phyloP scores from a whole-genome alignment of 148 eudicot species.

The Linanthus parryae region DNA sequence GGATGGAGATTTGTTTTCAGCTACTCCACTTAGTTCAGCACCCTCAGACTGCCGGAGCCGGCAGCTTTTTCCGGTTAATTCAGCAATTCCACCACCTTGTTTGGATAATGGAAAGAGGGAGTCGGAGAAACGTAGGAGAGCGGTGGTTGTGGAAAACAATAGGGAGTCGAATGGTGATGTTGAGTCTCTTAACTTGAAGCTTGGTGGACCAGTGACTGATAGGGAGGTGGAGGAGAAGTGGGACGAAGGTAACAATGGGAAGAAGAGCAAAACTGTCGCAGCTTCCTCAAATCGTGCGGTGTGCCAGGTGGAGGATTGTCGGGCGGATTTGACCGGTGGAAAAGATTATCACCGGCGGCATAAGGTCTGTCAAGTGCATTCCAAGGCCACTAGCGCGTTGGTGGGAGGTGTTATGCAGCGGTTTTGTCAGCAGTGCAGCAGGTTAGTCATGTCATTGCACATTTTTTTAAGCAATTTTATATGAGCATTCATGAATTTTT shows the following conservation, averaged over 20 bases:
- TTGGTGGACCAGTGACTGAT: constrained; percentile 55
- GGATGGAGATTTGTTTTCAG: constrained; percentile 69
- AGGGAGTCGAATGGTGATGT: constrained; percentile 37
- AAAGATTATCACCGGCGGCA: constrained; percentile 85
- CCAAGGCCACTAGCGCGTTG: constrained; percentile 57
- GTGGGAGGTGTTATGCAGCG: constrained; percentile 68
- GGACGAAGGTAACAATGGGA: constrained; percentile 49
- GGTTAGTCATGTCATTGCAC: constrained; percentile 47
- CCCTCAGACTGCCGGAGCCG: constrained; percentile 49
- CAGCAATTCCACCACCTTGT: constrained; percentile 33
- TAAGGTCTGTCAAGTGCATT: constrained; percentile 79
- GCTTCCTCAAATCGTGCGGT: constrained; percentile 38
- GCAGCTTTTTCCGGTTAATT: constrained; percentile 41
- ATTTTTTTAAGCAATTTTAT: too few species aligned
- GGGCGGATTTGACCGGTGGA: constrained; percentile 56
- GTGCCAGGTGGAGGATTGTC: constrained; percentile 83
- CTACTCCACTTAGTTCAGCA: constrained; percentile 37
- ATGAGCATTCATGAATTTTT: too few species aligned
- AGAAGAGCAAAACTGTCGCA: constrained; percentile 49
- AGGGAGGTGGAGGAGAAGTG: constrained; percentile 29
- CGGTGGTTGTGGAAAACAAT: constrained; percentile 30
- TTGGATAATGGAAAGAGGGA: constrained; percentile 40
- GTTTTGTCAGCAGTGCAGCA: constrained; percentile 97
- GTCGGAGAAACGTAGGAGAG: constrained; percentile 47
- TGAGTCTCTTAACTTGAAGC: constrained; percentile 54